A percentile compares a stretch with the other conserved stretches of the same genome.
Conservation (phyloP, 768 basidiomycete genomes). For the Dacryopinax primogenitus region DNA sequence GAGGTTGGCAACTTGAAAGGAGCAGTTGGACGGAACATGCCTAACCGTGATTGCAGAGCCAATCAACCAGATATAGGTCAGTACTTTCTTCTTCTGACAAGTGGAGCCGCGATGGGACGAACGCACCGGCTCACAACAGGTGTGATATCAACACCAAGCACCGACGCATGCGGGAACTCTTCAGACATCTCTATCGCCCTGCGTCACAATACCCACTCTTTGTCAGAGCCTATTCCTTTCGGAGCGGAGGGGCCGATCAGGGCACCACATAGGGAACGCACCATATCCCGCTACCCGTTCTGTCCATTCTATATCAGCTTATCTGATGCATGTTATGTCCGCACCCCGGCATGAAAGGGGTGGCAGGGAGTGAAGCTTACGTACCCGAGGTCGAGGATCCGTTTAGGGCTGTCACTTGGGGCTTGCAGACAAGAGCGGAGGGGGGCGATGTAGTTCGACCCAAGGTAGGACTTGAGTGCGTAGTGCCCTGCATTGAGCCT, state of each 20-base stretch:
- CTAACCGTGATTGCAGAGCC: too few species aligned
- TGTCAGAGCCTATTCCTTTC: not conserved
- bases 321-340: too few species aligned
- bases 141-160: not conserved
- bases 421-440: not conserved
- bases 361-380: not conserved
- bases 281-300: slow-evolving; percentile 5
- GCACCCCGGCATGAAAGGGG: not conserved
- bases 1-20: not conserved
- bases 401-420: not conserved
- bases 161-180: not conserved
- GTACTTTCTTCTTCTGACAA: too few species aligned
- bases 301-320: not conserved
- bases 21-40: not conserved
- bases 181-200: not conserved
- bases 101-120: not conserved
- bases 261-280: not conserved
- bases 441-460: slow-evolving; percentile 1
- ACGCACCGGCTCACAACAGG: not conserved
- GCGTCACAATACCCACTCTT: not conserved
- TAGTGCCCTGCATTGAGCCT: slow-evolving; percentile 3
- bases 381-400: slow-evolving; percentile 1
- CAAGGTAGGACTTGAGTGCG: not conserved
- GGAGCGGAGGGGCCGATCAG: not conserved
- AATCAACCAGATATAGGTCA: too few species aligned